Conservation (phyloP, 2,329 filamentous ascomycete genomes). For the Colletotrichum gloeosporioides region DNA sequence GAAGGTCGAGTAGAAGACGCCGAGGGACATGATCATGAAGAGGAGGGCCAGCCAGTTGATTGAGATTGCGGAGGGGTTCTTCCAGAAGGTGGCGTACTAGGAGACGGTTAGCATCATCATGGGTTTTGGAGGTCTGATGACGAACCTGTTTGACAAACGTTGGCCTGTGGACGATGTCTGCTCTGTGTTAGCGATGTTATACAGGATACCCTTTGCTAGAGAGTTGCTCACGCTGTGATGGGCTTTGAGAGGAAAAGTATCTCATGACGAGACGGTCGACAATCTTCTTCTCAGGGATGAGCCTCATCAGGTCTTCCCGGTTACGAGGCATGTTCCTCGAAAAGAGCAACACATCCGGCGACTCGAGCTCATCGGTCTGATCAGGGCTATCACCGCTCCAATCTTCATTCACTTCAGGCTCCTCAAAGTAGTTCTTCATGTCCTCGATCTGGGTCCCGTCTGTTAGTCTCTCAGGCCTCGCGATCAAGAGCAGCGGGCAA, state of each 20-base stretch:
- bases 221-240: constrained; percentile 51
- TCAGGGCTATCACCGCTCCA: constrained; percentile 37
- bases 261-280: constrained; percentile 56
- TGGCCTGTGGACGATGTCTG: constrained; percentile 59
- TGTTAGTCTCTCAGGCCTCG: constrained; percentile 4
- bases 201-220: neutral
- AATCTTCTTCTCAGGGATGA: constrained; percentile 50
- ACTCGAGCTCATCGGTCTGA: constrained; percentile 37
- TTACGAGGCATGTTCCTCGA: constrained; percentile 42
- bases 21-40: constrained; percentile 51
- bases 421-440: constrained; percentile 62
- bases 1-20: constrained; percentile 49
- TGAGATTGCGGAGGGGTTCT: constrained; percentile 41
- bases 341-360: constrained; percentile 49
- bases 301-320: constrained; percentile 51
- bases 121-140: neutral
- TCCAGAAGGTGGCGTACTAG: constrained; percentile 56
- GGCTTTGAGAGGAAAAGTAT: constrained; percentile 59
- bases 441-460: constrained; percentile 56
- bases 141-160: constrained; percentile 51
- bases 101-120: neutral
- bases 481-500: neutral
- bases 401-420: constrained; percentile 38
- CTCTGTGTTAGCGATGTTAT: constrained; percentile 1
- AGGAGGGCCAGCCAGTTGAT: constrained; percentile 58